phyloP scores from a whole-genome alignment of 768 basidiomycete species.

The Tephrocybe sp. region DNA sequence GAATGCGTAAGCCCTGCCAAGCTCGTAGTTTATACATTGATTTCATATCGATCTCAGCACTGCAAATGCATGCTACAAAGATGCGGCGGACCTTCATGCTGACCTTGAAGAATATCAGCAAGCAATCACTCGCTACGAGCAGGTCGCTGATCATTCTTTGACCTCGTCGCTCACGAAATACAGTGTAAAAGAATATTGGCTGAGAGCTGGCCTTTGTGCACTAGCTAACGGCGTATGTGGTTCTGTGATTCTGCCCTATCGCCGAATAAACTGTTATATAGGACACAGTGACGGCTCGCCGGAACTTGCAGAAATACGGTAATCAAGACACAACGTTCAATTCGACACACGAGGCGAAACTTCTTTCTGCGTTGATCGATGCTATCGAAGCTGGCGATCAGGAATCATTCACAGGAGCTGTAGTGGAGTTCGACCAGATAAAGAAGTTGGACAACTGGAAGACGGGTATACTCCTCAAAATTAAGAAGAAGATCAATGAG shows the following conservation, averaged over 20 bases:
- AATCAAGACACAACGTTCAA: conserved; percentile 84
- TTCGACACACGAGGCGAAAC: conserved; percentile 91
- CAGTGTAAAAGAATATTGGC: conserved; percentile 98
- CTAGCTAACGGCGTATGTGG: conserved; percentile 79
- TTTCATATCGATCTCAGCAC: conserved; percentile 52
- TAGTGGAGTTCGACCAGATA: conserved; percentile 91
- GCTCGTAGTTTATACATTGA: neutral
- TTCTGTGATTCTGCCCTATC: too few species aligned
- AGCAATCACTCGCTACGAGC: conserved; percentile 88
- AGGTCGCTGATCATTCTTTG: conserved; percentile 85
- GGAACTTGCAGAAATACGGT: conserved; percentile 76
- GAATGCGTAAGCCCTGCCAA: conserved; percentile 64
- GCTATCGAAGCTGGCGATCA: conserved; percentile 51
- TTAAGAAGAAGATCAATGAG: conserved; percentile 78
- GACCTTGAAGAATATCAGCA: conserved; percentile 82
- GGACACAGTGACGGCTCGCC: conserved; percentile 83
- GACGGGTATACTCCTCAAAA: conserved; percentile 84
- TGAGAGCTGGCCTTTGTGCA: conserved; percentile 83
- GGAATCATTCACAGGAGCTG: conserved; percentile 76
- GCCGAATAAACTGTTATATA: too few species aligned
- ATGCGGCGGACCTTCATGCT: conserved; percentile 93
- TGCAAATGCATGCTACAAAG: conserved; percentile 94
- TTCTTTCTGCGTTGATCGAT: conserved; percentile 75
- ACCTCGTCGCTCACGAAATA: conserved; percentile 89
- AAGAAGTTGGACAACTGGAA: conserved; percentile 97